Evolutionary conservation across 1,284 basidiomycete species (phyloP), one percentile per base, ranked within the genome.

Genomic region (Ceratobasidium sp.): DNA sequence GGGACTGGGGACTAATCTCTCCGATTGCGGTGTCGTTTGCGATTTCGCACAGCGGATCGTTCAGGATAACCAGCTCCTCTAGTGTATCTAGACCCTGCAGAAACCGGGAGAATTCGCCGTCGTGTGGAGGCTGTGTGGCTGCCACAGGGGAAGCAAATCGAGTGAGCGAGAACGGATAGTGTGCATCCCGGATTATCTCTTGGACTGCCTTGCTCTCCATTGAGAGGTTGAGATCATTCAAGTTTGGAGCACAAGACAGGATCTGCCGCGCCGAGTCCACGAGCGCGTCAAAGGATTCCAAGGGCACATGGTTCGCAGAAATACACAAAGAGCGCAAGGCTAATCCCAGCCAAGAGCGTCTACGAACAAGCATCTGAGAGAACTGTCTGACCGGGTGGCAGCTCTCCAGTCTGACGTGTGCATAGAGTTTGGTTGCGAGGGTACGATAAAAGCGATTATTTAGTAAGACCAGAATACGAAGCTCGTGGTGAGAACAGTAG

Each of bases 71-170:
- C 20, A 69, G n/a, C 20, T 69, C 67, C 48, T 69, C 20, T 23
- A 69, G 48, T 30, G 1, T 14, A 1, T 27, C 33, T 55, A 52
- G 67, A 30, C 48, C 33, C 12, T 35, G 30, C 4, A 69, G 30
- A 38, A 69, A 69, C 30, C 67, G 67, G 14, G n/a, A 54, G 48
- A 69, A 69, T 35, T 46, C 33, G 8, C 3, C 38, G 8, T 38
- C 38, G 38, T 3, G 38, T 3, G 38, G 4, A 8, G 38, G 8
- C 10, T 27, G n/a, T 4, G 27, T 14, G 8, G 48, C 10, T 20
- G 55, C 23, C 1, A 55, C 10, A n/a, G 67, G 67, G n/a, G 18
- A 54, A 16, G 48, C 23, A 10, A 69, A 23, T 14, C 30, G 46
- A 2, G 7, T 46, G 3, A 69, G 67, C 23, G 67, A 30, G n/a